These are phyloP conservation scores for Santalum album DNA, from an alignment of 164 flowering plant species.

Conservation along the genomic window DNA sequence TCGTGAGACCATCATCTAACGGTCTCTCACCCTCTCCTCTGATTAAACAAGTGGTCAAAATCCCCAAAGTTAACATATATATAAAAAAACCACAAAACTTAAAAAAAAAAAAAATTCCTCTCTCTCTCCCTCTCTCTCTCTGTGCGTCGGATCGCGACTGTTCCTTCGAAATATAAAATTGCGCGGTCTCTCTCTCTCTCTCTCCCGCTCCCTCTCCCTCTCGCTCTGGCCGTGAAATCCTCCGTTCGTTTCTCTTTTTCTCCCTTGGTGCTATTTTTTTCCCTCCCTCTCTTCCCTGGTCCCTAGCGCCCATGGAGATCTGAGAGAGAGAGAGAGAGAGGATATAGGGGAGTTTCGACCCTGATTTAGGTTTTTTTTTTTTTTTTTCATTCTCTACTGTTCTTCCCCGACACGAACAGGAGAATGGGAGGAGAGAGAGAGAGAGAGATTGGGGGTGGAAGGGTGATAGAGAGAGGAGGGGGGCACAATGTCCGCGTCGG, in stretches of 20 bases:
- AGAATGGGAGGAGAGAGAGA: background rate
- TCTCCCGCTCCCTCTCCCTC: constrained; percentile 13
- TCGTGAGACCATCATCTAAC: constrained; percentile 13
- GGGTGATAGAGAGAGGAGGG: background rate
- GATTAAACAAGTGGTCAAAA: too few relatives aligned
- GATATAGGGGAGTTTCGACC: too few relatives aligned
- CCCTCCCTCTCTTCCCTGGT: constrained; percentile 2
- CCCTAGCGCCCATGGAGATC: constrained; percentile 16
- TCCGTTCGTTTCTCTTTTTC: constrained; percentile 8
- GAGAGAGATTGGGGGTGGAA: constrained; percentile 4
- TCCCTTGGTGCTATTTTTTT: background rate
- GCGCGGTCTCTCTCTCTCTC: constrained; percentile 25
- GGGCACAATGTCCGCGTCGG: constrained; percentile 29
- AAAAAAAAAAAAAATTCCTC: too few relatives aligned
- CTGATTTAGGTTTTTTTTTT: too few relatives aligned
- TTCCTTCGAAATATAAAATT: constrained; percentile 19
- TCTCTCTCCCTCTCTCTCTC: too few relatives aligned
- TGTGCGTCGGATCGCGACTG: too few relatives aligned
- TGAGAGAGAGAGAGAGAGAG: constrained; percentile 12
- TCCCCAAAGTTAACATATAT: too few relatives aligned
- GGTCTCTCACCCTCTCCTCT: constrained; percentile 24
- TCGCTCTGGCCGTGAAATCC: too few relatives aligned
- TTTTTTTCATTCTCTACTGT: too few relatives aligned
- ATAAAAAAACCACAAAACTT: too few relatives aligned
- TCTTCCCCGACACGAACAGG: background rate